Evolutionary conservation across 768 basidiomycete species (phyloP).

Genomic region (Auriculariales sp.): DNA sequence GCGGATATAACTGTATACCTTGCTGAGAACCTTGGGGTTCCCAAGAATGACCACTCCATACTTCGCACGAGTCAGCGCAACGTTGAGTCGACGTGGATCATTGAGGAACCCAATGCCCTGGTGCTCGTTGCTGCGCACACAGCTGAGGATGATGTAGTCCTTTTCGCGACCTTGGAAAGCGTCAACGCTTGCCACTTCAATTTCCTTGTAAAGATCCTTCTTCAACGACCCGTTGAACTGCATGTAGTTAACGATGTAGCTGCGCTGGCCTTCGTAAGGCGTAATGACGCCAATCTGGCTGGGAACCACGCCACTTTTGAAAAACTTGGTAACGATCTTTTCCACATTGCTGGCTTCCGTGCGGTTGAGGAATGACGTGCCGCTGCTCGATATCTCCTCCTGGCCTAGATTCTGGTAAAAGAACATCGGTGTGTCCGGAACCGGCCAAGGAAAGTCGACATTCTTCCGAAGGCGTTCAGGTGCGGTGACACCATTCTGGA

Average conservation of each 20-base stretch:
- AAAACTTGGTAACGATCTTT: slow-evolving; percentile 99
- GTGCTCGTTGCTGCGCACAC: slow-evolving; percentile 97
- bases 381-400: slow-evolving; percentile 96
- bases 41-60: slow-evolving; percentile 98
- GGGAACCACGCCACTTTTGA: slow-evolving; percentile 95
- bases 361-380: slow-evolving; percentile 96
- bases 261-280: slow-evolving; percentile 96
- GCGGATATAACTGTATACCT: slow-evolving; percentile 36
- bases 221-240: slow-evolving; percentile 98
- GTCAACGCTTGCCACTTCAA: slow-evolving; percentile 96
- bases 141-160: slow-evolving; percentile 97
- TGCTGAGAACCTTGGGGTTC: slow-evolving; percentile 98
- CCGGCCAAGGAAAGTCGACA: slow-evolving; percentile 98
- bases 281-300: slow-evolving; percentile 96
- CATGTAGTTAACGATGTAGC: slow-evolving; percentile 98
- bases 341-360: slow-evolving; percentile 98
- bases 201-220: slow-evolving; percentile 99
- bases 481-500: slow-evolving; percentile 98
- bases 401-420: slow-evolving; percentile 99
- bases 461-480: slow-evolving; percentile 95
- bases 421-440: slow-evolving; percentile 96
- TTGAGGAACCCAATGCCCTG: slow-evolving; percentile 99
- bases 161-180: slow-evolving; percentile 99
- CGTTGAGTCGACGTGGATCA: slow-evolving; percentile 90
- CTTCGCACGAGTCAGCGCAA: slow-evolving; percentile 92